Conservation (phyloP, 2,329 filamentous ascomycete genomes). For the Xylariaceae sp. region DNA sequence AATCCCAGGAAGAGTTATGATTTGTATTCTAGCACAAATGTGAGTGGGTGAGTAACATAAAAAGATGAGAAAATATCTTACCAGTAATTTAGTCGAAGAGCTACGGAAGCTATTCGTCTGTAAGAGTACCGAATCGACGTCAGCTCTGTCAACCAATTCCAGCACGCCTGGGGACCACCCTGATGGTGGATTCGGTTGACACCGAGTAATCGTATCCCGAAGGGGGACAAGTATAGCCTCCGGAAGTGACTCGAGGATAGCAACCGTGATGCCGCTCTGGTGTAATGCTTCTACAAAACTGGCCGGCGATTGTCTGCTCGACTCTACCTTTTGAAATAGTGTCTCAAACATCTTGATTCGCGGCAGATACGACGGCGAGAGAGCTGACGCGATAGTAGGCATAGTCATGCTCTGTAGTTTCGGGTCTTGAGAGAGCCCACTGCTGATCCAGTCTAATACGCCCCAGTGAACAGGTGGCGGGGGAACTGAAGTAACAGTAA, state of each 20-base stretch:
- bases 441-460: constrained; percentile 51
- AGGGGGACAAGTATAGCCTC: constrained; percentile 77
- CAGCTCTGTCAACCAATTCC: constrained; percentile 71
- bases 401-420: constrained; percentile 12
- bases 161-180: constrained; percentile 69
- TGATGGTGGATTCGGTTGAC: constrained; percentile 74
- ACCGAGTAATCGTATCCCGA: constrained; percentile 77
- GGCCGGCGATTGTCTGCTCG: constrained; percentile 44
- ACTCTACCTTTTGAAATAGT: constrained; percentile 57
- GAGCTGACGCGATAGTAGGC: constrained; percentile 20
- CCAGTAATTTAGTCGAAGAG: constrained; percentile 38
- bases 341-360: constrained; percentile 65
- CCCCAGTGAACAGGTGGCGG: constrained; percentile 33
- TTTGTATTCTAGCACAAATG: constrained; percentile 46
- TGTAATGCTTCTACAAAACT: constrained; percentile 71
- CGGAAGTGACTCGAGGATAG: constrained; percentile 74
- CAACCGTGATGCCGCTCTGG: constrained; percentile 59
- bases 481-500: constrained; percentile 12
- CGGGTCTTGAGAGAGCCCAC: constrained; percentile 35
- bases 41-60: not conserved
- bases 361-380: constrained; percentile 45
- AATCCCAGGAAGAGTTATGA: constrained; percentile 66
- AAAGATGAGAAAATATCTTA: constrained; percentile 29
- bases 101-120: constrained; percentile 38
- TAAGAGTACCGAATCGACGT: constrained; percentile 64